Evolutionary conservation across 768 basidiomycete genomes (phyloP), one percentile per base, ranked within the genome.

Genomic region (Clathrus columnatus): DNA sequence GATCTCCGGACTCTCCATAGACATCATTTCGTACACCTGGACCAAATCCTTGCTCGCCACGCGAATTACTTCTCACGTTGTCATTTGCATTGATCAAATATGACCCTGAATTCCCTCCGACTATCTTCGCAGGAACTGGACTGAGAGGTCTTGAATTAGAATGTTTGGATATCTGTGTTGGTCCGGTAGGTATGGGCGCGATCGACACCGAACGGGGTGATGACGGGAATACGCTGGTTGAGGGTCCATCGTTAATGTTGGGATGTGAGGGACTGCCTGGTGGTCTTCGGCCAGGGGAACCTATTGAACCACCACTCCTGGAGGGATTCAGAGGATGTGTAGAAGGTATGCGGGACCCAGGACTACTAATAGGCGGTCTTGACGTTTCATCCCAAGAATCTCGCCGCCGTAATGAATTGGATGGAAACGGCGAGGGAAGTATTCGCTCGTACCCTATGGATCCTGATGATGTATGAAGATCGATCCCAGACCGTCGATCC

Each of bases 141-240:
- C 54, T 55, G 21, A 55, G 24, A 23, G 54, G 54, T n/a, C 54
- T 44, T 20, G 54, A 55, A 18, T 44, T 47, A 5, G 43, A 55
- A 32, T 43, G 48, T 48, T 55, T 55, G 18, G 54, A 47, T 24
- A 36, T 7, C 1, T 43, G 54, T n/a, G 17, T 45, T n/a, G 42
- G 45, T n/a, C 45, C 46, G n/a, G 54, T 21, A 20, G 46, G 54
- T 16, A 55, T 30, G 14, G 54, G 54, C 5, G 44, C 48, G 44
- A 55, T 55, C n/a, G 45, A 47, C 27, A 55, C 48, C 6, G 54
- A 48, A 30, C 54, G 54, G 8, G 54, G 54, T 10, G 54, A 55
- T 27, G 27, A 3, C 5, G 54, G 54, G 24, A 47, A 55, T 23
- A 47, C 14, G 45, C 29, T 44, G 7, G 44, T 23, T 10, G 14